Evolutionary conservation across 208 protist species (phyloP), one percentile per base, ranked within the genome.

Genomic region (Crithidia expoeki): DNA sequence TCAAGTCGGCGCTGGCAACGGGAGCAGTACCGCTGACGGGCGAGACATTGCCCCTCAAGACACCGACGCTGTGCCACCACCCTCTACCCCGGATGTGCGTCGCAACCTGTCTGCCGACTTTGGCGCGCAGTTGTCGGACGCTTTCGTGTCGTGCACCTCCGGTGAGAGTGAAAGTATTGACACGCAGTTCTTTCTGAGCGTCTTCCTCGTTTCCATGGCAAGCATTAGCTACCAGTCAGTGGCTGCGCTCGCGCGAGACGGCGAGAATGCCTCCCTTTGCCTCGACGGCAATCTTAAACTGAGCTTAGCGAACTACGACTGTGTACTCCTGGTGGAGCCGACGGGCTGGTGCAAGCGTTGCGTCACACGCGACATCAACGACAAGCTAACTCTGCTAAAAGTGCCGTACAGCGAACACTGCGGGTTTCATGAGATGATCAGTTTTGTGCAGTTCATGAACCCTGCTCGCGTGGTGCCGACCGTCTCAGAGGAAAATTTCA

Each of bases 381-480:
- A 72, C 4, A 61, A 61, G 36, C 38, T 82, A 11, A 79, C 62
- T 19, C 52, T 88, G 27, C 69, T 96, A 11, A 64, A 77, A 28
- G 73, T 97, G 2, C 90, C 92, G 9, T 97, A 97, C 68, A 94
- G 88, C 59, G 92, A 97, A 68, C 92, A 97, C 83, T 85, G 85
- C 68, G 84, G 80, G 59, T 95, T 97, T 72, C 58, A 78, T 10
- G 92, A 97, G 68, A 75, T 97, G 66, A 33, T 94, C 16, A 64
- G 80, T 27, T 97, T 97, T 80, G 90, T 95, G 6, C 66, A 36
- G 40, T 80, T 88, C 52, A 47, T 95, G 10, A 94, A 95, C 74
- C 92, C 92, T 0, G 40, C 32, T 0, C 57, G 51, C 5, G 73
- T 97, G 10, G 67, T 94, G 4, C 90, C 92, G 17, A 94, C 92